These are phyloP conservation scores for Erigeron canadensis DNA, from an alignment of 129 eudicot species.

Conservation along the genomic window DNA sequence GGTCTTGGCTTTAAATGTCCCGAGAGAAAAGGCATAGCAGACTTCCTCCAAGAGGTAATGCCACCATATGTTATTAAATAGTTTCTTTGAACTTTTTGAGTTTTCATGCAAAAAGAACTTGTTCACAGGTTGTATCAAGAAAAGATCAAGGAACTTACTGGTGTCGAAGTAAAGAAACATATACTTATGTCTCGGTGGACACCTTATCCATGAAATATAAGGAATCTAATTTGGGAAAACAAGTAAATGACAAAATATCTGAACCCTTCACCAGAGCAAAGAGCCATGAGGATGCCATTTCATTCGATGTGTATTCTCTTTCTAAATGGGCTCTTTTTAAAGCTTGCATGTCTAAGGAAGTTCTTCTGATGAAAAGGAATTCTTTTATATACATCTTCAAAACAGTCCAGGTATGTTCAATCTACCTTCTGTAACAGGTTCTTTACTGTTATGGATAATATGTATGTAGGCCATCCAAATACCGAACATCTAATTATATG, in stretches of 20 bases:
- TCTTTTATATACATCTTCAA: slow-evolving; percentile 22
- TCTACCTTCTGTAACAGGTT: not conserved
- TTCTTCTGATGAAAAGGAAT: slow-evolving; percentile 45
- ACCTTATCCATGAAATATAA: slow-evolving; percentile 16
- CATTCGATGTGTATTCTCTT: slow-evolving; percentile 19
- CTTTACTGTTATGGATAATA: not conserved
- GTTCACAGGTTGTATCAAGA: slow-evolving; percentile 56
- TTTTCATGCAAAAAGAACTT: not conserved
- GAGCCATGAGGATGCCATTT: slow-evolving; percentile 14
- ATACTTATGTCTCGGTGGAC: slow-evolving; percentile 37
- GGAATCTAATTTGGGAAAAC: slow-evolving; percentile 11
- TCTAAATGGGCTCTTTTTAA: slow-evolving; percentile 17
- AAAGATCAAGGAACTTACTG: slow-evolving; percentile 73
- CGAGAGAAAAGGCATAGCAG: slow-evolving; percentile 80
- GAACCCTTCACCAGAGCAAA: slow-evolving; percentile 2
- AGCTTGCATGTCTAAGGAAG: slow-evolving; percentile 51
- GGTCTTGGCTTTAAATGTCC: slow-evolving; percentile 77
- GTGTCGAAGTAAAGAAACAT: slow-evolving; percentile 33
- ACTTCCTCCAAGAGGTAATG: slow-evolving; percentile 87
- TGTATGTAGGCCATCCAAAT: not conserved
- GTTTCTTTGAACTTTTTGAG: not conserved
- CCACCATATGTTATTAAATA: not conserved
- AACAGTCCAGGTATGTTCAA: slow-evolving; percentile 43
- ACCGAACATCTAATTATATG: not conserved
- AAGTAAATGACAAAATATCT: not conserved